phyloP scores from a whole-genome alignment of 352 stramenopile species.

The Pythium aristosporum region DNA sequence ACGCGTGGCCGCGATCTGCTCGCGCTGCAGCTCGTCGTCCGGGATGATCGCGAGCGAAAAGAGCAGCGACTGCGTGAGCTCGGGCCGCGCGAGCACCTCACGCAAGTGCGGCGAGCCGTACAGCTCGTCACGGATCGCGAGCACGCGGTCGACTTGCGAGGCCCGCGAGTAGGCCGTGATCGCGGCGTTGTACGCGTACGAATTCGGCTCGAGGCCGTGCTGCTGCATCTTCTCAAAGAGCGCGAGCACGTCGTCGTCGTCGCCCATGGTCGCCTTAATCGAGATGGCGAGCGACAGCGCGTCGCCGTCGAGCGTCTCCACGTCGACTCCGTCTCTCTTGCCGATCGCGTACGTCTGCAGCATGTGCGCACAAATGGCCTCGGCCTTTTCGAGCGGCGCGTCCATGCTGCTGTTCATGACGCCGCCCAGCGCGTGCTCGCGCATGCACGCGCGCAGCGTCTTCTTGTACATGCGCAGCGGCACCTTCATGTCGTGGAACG shows the following conservation, averaged over 20 bases:
- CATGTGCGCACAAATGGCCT: conserved; percentile 69
- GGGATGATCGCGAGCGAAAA: conserved; percentile 62
- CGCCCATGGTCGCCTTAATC: conserved; percentile 62
- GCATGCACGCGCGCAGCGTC: conserved; percentile 51
- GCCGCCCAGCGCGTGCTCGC: conserved; percentile 30
- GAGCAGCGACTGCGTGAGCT: conserved; percentile 61
- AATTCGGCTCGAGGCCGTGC: conserved; percentile 58
- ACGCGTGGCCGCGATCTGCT: conserved; percentile 32
- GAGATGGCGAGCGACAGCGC: conserved; percentile 80
- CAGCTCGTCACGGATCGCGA: conserved; percentile 47
- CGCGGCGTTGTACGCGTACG: conserved; percentile 76
- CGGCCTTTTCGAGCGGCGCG: conserved; percentile 43
- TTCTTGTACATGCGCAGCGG: conserved; percentile 74
- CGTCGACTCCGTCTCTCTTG: neutral
- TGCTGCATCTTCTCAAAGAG: conserved; percentile 75
- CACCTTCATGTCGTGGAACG: conserved; percentile 27
- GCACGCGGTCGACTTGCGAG: conserved; percentile 48
- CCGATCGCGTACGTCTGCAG: conserved; percentile 32
- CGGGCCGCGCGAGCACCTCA: conserved; percentile 37
- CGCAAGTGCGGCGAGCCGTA: neutral
- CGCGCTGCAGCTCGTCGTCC: conserved; percentile 35
- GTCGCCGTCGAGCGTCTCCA: conserved; percentile 50
- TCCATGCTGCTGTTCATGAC: conserved; percentile 22
- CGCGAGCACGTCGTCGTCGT: conserved; percentile 75
- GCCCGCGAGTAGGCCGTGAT: conserved; percentile 71